phyloP scores from a whole-genome alignment of 1,139 yeast genomes.

The Pichia sp. region DNA sequence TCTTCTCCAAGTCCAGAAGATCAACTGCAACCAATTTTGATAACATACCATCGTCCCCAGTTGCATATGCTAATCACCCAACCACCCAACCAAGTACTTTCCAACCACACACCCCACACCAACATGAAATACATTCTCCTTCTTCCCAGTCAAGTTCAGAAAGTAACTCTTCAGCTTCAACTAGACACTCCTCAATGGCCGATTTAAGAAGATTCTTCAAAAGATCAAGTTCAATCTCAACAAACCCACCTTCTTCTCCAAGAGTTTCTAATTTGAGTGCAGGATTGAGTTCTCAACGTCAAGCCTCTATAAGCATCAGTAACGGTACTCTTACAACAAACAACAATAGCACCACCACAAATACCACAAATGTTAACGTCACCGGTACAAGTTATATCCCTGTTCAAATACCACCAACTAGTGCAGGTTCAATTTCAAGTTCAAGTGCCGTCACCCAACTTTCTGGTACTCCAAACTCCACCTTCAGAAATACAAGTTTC shows the following conservation, averaged over 20 bases:
- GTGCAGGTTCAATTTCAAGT: conserved; percentile 6
- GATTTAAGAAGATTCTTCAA: conserved; percentile 72
- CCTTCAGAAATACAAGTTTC: conserved; percentile 7
- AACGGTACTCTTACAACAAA: neutral
- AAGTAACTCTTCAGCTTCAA: conserved; percentile 14
- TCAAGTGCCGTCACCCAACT: neutral
- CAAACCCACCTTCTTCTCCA: conserved; percentile 32
- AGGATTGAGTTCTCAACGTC: conserved; percentile 31
- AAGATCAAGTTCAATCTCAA: conserved; percentile 35
- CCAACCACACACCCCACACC: conserved; percentile 10
- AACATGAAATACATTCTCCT: conserved; percentile 25
- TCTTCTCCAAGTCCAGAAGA: conserved; percentile 45
- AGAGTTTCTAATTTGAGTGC: conserved; percentile 42
- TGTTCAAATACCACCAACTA: conserved; percentile 22
- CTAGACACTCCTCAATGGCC: conserved; percentile 71
- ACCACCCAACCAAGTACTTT: conserved; percentile 8
- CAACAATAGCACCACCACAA: neutral
- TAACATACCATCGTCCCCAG: conserved; percentile 26
- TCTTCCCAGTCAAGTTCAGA: conserved; percentile 25
- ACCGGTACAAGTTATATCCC: conserved; percentile 12
- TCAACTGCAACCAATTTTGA: conserved; percentile 27
- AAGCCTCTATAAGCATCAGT: conserved; percentile 5
- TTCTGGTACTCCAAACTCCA: conserved; percentile 12
- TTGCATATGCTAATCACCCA: conserved; percentile 18
- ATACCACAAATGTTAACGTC: neutral